Percentiles rank a stretch among this genome's conserved stretches.
Conservation (phyloP, 345 rosid species). For the Leavenworthia alabamica region DNA sequence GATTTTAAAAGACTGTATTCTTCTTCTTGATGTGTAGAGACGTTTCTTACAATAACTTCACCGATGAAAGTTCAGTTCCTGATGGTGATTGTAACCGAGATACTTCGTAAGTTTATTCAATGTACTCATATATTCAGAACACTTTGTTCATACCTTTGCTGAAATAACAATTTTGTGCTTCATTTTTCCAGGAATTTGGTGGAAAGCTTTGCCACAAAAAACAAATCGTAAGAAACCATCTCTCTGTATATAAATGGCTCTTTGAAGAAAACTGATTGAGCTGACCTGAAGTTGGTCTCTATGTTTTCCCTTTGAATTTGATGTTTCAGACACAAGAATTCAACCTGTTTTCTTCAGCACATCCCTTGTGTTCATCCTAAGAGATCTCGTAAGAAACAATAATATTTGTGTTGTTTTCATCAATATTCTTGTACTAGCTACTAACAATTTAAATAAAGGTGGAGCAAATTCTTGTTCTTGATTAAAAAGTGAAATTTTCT, state of each 20-base stretch:
- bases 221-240: constrained; percentile 50
- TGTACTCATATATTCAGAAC: neutral
- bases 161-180: constrained; percentile 12
- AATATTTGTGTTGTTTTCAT: neutral
- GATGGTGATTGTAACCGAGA: constrained; percentile 41
- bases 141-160: constrained; percentile 2
- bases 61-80: constrained; percentile 53
- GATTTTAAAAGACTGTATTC: neutral
- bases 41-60: constrained; percentile 70
- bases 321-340: constrained; percentile 45
- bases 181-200: constrained; percentile 56
- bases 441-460: neutral
- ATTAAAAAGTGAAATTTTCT: neutral
- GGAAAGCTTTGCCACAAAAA: constrained; percentile 54
- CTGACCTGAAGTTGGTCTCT: neutral
- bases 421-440: neutral
- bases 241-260: neutral
- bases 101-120: constrained; percentile 50
- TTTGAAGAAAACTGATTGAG: neutral
- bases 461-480: constrained; percentile 5
- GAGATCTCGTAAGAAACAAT: constrained; percentile 40
- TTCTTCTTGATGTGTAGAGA: constrained; percentile 48
- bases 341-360: constrained; percentile 54
- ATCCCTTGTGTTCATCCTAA: constrained; percentile 51
- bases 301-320: neutral